phyloP scores from a whole-genome alignment of 2,329 filamentous ascomycete genomes.

The Penicillium polonicum region DNA sequence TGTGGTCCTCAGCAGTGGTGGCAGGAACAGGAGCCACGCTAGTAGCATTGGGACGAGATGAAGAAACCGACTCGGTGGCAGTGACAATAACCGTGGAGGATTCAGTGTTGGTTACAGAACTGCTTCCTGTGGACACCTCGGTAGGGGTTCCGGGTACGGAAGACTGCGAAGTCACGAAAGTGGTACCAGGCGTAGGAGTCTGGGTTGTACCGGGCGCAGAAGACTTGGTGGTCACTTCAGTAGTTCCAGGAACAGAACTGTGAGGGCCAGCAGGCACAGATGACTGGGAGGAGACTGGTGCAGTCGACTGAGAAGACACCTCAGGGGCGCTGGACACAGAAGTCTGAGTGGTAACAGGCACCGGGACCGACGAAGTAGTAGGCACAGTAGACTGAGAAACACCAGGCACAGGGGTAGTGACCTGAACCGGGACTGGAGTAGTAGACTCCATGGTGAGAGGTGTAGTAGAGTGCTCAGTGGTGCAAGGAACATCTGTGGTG shows the following conservation, averaged over 20 bases:
- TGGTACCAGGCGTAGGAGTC: neutral
- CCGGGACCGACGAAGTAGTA: neutral
- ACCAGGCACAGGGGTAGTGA: neutral
- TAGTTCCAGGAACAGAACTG: neutral
- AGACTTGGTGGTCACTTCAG: neutral
- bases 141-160: neutral
- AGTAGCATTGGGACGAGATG: neutral
- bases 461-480: neutral
- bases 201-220: neutral
- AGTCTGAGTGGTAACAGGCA: neutral
- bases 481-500: conserved; percentile 3
- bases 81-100: conserved; percentile 2
- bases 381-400: conserved; percentile 4
- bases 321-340: neutral
- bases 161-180: neutral
- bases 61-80: neutral
- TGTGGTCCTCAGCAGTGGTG: neutral
- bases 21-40: neutral
- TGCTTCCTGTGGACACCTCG: neutral
- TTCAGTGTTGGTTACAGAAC: neutral
- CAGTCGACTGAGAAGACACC: neutral
- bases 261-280: neutral
- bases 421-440: neutral
- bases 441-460: neutral
- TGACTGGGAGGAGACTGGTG: neutral